A percentile compares a stretch with the other conserved stretches of the same genome.
Conservation (phyloP, 2,329 filamentous ascomycete genomes). For the Claviceps capensis region DNA sequence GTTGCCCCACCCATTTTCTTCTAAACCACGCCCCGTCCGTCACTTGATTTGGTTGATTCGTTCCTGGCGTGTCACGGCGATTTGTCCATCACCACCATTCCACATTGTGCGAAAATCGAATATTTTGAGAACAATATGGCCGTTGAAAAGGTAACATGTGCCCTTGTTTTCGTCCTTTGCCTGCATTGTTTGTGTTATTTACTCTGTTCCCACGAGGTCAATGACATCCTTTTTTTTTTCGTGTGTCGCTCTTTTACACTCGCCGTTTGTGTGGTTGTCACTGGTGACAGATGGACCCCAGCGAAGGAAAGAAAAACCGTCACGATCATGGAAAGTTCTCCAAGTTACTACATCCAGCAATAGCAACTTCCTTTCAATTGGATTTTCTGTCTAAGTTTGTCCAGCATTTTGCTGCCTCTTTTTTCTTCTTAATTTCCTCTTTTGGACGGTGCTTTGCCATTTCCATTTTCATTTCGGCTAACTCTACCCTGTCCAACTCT, state of each 20-base stretch:
- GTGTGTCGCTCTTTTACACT: not conserved
- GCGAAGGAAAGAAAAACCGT: not conserved
- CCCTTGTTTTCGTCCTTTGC: not conserved
- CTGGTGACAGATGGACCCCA: not conserved
- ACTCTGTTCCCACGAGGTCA: not conserved
- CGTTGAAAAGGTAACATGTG: constrained; percentile 9
- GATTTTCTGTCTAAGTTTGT: not conserved
- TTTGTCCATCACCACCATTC: not conserved
- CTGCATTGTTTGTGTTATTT: not conserved
- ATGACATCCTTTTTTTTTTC: not conserved
- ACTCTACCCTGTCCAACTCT: not conserved
- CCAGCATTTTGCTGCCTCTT: not conserved
- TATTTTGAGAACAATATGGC: constrained; percentile 7
- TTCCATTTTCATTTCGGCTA: not conserved
- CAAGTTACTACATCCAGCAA: not conserved
- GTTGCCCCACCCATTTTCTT: not conserved
- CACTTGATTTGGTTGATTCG: constrained; percentile 1
- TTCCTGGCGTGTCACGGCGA: constrained; percentile 1
- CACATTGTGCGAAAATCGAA: not conserved
- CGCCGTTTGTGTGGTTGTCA: constrained; percentile 1
- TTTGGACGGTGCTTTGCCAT: not conserved
- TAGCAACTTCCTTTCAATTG: not conserved
- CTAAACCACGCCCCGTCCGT: not conserved
- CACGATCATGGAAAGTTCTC: not conserved
- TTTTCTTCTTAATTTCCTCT: not conserved